phyloP scores from a whole-genome alignment of 768 basidiomycete genomes.

The Boletus insuetus region DNA sequence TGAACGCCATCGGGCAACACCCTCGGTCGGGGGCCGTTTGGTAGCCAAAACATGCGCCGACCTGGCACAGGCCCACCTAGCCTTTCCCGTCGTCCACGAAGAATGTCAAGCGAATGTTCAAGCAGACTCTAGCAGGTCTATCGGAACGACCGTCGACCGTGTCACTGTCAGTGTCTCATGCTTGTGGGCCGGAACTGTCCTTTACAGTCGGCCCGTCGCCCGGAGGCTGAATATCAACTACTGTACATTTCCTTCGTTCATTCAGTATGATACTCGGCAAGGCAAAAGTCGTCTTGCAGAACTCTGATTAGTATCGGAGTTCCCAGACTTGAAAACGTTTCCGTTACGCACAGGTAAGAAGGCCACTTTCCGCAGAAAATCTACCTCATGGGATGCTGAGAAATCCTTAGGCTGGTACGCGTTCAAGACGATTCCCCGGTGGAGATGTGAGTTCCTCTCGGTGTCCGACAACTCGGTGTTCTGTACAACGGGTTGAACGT shows the following conservation, averaged over 20 bases:
- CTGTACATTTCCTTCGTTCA: too few species aligned
- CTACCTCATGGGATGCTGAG: constrained; percentile 8
- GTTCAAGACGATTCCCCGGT: constrained; percentile 16
- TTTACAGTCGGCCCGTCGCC: too few species aligned
- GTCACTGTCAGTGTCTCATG: too few species aligned
- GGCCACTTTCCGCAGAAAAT: constrained; percentile 14
- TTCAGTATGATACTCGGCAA: too few species aligned
- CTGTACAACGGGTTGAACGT: too few species aligned
- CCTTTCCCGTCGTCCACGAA: constrained; percentile 9
- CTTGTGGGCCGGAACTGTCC: too few species aligned
- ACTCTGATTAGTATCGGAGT: constrained; percentile 3
- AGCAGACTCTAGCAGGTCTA: too few species aligned
- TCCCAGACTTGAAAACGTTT: constrained; percentile 17
- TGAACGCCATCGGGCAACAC: constrained; percentile 6
- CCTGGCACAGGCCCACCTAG: constrained; percentile 12
- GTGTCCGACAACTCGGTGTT: too few species aligned
- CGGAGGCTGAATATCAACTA: too few species aligned
- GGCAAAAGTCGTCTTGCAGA: constrained; percentile 1
- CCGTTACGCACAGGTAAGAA: constrained; percentile 13
- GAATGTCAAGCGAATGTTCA: constrained; percentile 12
- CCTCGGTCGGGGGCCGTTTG: constrained; percentile 11
- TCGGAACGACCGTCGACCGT: too few species aligned
- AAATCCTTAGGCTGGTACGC: constrained; percentile 8
- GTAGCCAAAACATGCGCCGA: constrained; percentile 18
- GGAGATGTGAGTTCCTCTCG: too few species aligned